Percentiles rank a stretch among this genome's conserved stretches.
These are phyloP conservation scores for Pseudogymnoascus verrucosus DNA, from an alignment of 2,329 filamentous ascomycete genomes.

Conservation along the genomic window DNA sequence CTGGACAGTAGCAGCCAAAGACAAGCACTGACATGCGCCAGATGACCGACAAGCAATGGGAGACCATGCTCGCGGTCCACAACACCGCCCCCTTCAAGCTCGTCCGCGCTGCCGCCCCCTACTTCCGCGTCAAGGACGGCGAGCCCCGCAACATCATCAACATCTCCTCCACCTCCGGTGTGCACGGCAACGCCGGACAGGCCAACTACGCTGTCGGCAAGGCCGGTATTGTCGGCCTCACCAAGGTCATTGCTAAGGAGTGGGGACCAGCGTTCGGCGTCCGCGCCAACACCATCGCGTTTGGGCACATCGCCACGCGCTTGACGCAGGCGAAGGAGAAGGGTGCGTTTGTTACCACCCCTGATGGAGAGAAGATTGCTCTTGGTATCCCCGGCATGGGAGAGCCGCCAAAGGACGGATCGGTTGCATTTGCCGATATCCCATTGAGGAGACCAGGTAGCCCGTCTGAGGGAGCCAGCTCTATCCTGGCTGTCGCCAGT, in stretches of 20 bases:
- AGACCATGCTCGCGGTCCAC: constrained; percentile 77
- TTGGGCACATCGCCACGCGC: constrained; percentile 72
- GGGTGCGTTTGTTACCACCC: constrained; percentile 68
- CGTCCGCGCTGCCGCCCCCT: constrained; percentile 70
- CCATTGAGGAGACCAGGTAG: constrained; percentile 69
- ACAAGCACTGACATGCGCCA: constrained; percentile 19
- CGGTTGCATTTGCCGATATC: constrained; percentile 56
- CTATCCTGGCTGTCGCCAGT: constrained; percentile 70
- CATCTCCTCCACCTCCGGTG: constrained; percentile 71
- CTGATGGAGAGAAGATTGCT: constrained; percentile 66
- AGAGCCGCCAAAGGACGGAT: constrained; percentile 34
- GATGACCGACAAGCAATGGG: constrained; percentile 87
- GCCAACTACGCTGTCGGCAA: constrained; percentile 83
- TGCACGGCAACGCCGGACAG: constrained; percentile 86
- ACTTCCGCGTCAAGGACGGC: constrained; percentile 80
- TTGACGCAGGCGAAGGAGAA: constrained; percentile 79
- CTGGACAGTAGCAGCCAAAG: neutral
- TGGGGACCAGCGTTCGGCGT: constrained; percentile 83
- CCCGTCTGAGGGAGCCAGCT: constrained; percentile 71
- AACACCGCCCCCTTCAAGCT: constrained; percentile 81
- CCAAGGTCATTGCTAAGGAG: constrained; percentile 86
- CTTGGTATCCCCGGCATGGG: constrained; percentile 65
- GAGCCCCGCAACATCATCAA: constrained; percentile 74
- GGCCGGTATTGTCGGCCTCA: constrained; percentile 73
- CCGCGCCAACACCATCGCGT: constrained; percentile 74